These are phyloP conservation scores for Lactarius trivialis DNA, from an alignment of 768 basidiomycete genomes.

Conservation along the genomic window DNA sequence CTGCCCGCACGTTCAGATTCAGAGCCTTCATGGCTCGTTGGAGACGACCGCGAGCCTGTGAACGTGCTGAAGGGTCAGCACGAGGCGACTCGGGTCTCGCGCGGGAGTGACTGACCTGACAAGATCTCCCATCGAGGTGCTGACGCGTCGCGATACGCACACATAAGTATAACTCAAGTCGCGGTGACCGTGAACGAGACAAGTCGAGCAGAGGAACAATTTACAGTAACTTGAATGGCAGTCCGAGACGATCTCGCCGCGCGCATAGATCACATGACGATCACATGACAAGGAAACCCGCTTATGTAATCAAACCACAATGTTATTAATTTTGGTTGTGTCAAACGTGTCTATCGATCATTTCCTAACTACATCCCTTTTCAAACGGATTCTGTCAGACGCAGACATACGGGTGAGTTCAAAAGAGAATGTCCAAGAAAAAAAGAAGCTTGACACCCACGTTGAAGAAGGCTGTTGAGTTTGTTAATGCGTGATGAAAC, in stretches of 20 bases:
- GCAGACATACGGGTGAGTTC: not conserved
- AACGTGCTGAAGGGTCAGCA: not conserved
- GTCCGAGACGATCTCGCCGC: not conserved
- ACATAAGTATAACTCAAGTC: not conserved
- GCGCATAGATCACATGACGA: not conserved
- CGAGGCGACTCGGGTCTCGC: not conserved
- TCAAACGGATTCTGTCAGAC: constrained; percentile 22
- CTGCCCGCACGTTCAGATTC: not conserved
- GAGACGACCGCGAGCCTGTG: constrained; percentile 4
- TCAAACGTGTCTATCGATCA: constrained; percentile 2
- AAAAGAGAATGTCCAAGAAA: not conserved
- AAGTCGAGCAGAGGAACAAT: not conserved
- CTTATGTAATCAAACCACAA: not conserved
- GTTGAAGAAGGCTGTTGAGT: constrained; percentile 81
- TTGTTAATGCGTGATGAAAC: constrained; percentile 92
- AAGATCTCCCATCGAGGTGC: constrained; percentile 5
- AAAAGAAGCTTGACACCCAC: constrained; percentile 40
- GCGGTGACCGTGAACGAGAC: not conserved
- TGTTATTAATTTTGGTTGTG: constrained; percentile 2
- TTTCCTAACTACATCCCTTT: not conserved
- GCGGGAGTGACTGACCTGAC: not conserved
- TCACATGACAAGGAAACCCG: not conserved
- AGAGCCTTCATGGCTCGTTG: not conserved
- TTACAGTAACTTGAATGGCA: not conserved
- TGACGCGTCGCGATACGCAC: constrained; percentile 4